phyloP scores from a whole-genome alignment of 23 red algal species.

The Cyanidiococcus yangmingshanensis region DNA sequence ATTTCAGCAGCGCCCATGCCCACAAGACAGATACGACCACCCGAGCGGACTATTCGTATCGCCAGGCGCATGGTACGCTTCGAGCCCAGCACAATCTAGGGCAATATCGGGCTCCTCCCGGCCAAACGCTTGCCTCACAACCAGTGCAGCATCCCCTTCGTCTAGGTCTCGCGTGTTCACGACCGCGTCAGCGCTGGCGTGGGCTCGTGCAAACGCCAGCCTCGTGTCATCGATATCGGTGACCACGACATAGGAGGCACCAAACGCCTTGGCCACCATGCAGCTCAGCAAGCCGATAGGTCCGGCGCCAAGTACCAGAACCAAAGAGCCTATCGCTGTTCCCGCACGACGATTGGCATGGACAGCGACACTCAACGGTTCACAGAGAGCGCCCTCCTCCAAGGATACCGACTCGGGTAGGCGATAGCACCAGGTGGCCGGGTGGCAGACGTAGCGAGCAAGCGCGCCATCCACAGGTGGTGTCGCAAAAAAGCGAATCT shows the following conservation, averaged over 20 bases:
- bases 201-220: slow-evolving; percentile 32
- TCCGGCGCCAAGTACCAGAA: slow-evolving; percentile 61
- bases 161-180: slow-evolving; percentile 37
- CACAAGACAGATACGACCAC: slow-evolving; percentile 52
- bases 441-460: slow-evolving; percentile 45
- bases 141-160: slow-evolving; percentile 30
- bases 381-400: slow-evolving; percentile 71
- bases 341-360: slow-evolving; percentile 49
- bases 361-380: slow-evolving; percentile 79
- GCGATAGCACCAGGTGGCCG: slow-evolving; percentile 49
- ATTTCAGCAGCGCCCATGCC: slow-evolving; percentile 62
- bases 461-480: slow-evolving; percentile 58
- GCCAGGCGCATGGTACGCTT: slow-evolving; percentile 36
- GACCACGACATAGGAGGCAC: slow-evolving; percentile 37
- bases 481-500: slow-evolving; percentile 59
- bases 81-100: slow-evolving; percentile 58
- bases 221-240: slow-evolving; percentile 50
- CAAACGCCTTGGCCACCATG: slow-evolving; percentile 55
- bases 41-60: slow-evolving; percentile 33
- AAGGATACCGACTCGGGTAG: slow-evolving; percentile 47
- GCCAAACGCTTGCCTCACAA: slow-evolving; percentile 24
- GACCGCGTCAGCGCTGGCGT: slow-evolving; percentile 39
- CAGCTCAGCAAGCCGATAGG: slow-evolving; percentile 57
- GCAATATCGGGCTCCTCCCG: neutral
- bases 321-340: slow-evolving; percentile 28